Percentiles rank a stretch among this genome's conserved stretches.
phyloP scores from a whole-genome alignment of 2,329 filamentous ascomycete genomes.

The Colletotrichum caudatum region DNA sequence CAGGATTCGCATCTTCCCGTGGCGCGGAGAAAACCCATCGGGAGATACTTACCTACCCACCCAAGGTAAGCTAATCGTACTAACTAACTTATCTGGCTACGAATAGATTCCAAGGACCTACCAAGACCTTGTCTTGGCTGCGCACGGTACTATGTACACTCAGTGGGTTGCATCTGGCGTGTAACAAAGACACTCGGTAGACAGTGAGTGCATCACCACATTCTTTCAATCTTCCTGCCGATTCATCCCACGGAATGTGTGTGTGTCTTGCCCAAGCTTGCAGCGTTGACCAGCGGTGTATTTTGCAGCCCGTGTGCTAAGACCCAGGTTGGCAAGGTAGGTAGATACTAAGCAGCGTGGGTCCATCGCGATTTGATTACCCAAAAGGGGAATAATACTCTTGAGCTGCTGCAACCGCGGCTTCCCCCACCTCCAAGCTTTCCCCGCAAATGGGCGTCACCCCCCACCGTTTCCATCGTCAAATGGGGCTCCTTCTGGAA shows the following conservation, averaged over 20 bases:
- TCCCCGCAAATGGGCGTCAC: conserved; percentile 29
- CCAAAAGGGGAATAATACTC: conserved; percentile 39
- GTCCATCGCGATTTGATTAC: conserved; percentile 40
- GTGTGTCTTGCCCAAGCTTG: background rate
- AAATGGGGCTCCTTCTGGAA: background rate
- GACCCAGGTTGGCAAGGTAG: background rate
- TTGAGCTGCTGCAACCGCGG: conserved; percentile 16
- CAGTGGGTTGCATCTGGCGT: background rate
- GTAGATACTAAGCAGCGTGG: background rate
- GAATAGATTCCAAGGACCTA: background rate
- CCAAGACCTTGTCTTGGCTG: background rate
- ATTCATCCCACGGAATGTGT: too few species aligned
- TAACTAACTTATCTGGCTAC: background rate
- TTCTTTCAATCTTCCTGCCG: too few species aligned
- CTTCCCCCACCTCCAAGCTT: conserved; percentile 11
- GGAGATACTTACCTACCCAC: background rate
- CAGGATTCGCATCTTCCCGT: background rate
- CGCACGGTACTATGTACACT: background rate
- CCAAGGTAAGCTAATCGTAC: background rate
- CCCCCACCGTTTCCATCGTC: conserved; percentile 1
- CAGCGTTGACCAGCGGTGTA: too few species aligned
- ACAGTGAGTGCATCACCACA: background rate
- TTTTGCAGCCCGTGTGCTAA: too few species aligned
- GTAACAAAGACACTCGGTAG: background rate
- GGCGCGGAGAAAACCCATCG: conserved; percentile 13